Evolutionary conservation across 768 basidiomycete genomes (phyloP), one percentile per base, ranked within the genome.

Genomic region (Clavulina sp.): DNA sequence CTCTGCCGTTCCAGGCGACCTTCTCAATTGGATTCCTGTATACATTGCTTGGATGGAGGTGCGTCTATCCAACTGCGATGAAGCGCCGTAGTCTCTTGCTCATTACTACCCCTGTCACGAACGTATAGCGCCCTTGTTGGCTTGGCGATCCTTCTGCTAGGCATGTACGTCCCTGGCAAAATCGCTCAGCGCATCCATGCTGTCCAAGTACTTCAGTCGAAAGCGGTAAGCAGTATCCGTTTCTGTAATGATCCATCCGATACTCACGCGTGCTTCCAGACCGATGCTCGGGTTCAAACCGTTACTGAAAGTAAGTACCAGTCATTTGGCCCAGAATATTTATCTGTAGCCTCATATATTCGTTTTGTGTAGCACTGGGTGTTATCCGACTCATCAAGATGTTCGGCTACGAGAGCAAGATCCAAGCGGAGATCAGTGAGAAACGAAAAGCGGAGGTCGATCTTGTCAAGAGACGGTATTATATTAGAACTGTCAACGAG

Each of bases 381-480:
- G 72, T 75, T 18, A 62, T 79, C 13, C 71, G 78, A 18, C 80
- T 81, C 74, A 68, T 81, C 59, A 82, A 84, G 62, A 7, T 82
- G 36, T 82, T 84, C 57, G 81, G 64, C 21, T 66, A 62, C 69
- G 69, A 71, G 52, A 70, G 56, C 9, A 56, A 73, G 44, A 72
- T 80, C 59, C 65, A 72, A 24, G 61, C 69, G 7, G 68, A 69
- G 48, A 67, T 86, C 43, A 63, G 69, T 23, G 69, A 71, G 30
- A 75, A 75, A 57, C 71, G 83, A 52, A 72, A 78, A 41, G 70
- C 71, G 3, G 83, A 86, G 61, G 63, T 86, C 13, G 52, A 57
- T 3, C 71, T 69, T 61, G 64, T 79, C 40, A 72, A 70, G 68
- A 73, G 71, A 58, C 63, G 69, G 41, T n/a, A n/a, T n/a, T n/a